phyloP scores from a whole-genome alignment of 371 early-diverging fungal genomes.

The Zychaea mexicana region DNA sequence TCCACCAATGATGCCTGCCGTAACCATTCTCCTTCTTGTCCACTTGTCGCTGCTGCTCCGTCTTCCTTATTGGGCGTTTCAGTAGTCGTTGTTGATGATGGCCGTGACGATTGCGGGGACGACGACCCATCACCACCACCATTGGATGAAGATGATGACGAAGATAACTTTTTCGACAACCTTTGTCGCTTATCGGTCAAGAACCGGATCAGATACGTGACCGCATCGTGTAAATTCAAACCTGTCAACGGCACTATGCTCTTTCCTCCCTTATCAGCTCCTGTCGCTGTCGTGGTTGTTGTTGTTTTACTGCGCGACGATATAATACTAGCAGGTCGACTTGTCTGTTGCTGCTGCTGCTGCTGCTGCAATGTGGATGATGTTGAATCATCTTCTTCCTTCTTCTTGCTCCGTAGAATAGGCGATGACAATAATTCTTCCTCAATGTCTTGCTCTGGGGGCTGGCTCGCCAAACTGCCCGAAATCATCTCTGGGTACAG shows the following conservation, averaged over 20 bases:
- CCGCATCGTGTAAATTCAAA: slow-evolving; percentile 60
- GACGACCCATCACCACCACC: neutral
- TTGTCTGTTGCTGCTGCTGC: slow-evolving; percentile 1
- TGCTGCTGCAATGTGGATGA: neutral
- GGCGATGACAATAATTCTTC: slow-evolving; percentile 10
- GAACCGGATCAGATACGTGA: slow-evolving; percentile 67
- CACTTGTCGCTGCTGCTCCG: neutral
- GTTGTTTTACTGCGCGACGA: slow-evolving; percentile 35
- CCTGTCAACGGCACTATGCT: slow-evolving; percentile 42
- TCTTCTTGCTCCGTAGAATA: slow-evolving; percentile 13
- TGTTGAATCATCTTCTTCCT: slow-evolving; percentile 18
- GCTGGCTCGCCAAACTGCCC: slow-evolving; percentile 30
- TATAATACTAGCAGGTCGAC: slow-evolving; percentile 32
- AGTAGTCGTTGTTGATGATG: slow-evolving; percentile 1
- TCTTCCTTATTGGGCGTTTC: no score
- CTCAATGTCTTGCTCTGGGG: slow-evolving; percentile 11
- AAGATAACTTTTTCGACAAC: slow-evolving; percentile 46
- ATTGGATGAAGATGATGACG: neutral
- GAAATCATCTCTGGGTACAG: slow-evolving; percentile 80
- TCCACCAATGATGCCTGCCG: slow-evolving; percentile 81
- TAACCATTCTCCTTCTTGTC: slow-evolving; percentile 45
- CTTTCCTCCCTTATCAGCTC: slow-evolving; percentile 18
- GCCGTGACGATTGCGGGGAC: slow-evolving; percentile 12
- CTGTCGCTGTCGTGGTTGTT: slow-evolving; percentile 6
- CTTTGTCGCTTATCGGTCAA: slow-evolving; percentile 73